phyloP scores from a whole-genome alignment of 352 stramenopile genomes.

The Aphanomyces stellatus region DNA sequence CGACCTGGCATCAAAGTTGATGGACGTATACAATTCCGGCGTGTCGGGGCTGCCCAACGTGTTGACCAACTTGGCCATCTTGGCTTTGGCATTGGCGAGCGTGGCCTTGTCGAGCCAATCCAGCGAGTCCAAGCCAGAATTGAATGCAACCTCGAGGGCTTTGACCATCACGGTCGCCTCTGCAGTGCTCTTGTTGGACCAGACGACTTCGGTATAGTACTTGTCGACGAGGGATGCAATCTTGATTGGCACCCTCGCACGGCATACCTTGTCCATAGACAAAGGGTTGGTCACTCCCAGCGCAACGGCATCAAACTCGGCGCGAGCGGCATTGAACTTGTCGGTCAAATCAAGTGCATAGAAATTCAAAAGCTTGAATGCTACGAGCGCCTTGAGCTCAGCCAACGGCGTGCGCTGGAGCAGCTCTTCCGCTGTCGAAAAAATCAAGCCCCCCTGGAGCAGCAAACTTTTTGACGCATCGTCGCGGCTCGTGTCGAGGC shows the following conservation, averaged over 20 bases:
- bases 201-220: too few species aligned
- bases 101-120: constrained; percentile 85
- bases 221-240: constrained; percentile 71
- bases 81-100: constrained; percentile 69
- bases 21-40: too few species aligned
- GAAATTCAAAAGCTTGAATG: constrained; percentile 29
- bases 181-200: background rate
- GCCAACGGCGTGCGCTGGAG: constrained; percentile 25
- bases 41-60: constrained; percentile 44
- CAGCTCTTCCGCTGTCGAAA: constrained; percentile 23
- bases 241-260: constrained; percentile 53
- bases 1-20: too few species aligned
- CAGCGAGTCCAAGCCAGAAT: constrained; percentile 69
- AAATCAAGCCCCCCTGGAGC: background rate
- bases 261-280: constrained; percentile 83
- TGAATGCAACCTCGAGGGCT: constrained; percentile 72
- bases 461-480: background rate
- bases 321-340: constrained; percentile 77
- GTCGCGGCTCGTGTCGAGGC: background rate
- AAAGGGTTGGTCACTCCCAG: constrained; percentile 78
- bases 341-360: constrained; percentile 36
- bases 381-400: constrained; percentile 46
- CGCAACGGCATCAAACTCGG: constrained; percentile 78
- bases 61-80: constrained; percentile 79
- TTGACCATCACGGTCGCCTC: constrained; percentile 76